Conservation (phyloP, 495 filamentous ascomycete species). For the Parathielavia hyrcaniae region DNA sequence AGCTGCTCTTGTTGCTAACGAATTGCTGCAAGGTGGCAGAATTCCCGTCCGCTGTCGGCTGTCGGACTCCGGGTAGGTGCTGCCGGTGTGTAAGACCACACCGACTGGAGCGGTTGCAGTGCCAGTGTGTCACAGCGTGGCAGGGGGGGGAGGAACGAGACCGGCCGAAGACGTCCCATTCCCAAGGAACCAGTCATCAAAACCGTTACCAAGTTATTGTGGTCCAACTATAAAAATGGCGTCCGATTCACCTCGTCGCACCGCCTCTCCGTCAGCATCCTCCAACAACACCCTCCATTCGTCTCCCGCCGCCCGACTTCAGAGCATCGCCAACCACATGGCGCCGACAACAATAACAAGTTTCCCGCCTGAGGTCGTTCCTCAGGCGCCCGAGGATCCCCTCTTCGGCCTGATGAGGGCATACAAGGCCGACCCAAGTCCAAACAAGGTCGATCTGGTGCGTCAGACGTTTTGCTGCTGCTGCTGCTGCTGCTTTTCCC, state of each 20-base stretch:
- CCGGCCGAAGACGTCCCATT: conserved; percentile 11
- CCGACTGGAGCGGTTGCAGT: conserved; percentile 10
- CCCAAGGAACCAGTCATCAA: not conserved
- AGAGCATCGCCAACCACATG: conserved; percentile 42
- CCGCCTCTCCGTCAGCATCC: conserved; percentile 21
- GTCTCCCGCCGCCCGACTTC: conserved; percentile 38
- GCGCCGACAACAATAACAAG: conserved; percentile 48
- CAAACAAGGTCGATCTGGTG: conserved; percentile 84
- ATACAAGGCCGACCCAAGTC: conserved; percentile 73
- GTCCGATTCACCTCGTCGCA: conserved; percentile 21
- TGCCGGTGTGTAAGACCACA: conserved; percentile 2
- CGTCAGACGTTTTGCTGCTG: conserved; percentile 5
- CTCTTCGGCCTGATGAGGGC: conserved; percentile 91
- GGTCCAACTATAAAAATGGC: conserved; percentile 31
- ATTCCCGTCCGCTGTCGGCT: conserved; percentile 17
- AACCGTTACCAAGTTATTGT: too few species aligned
- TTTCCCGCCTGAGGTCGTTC: conserved; percentile 73
- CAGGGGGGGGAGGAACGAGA: conserved; percentile 18
- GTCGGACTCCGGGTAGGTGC: conserved; percentile 17
- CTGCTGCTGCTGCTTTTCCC: not conserved
- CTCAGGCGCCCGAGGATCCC: conserved; percentile 89
- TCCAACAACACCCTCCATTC: conserved; percentile 22
- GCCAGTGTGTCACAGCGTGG: conserved; percentile 16
- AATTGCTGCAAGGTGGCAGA: not conserved
- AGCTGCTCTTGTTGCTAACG: not conserved